Conservation (phyloP, 805 yeast genomes). For the Metschnikowia rubicola region DNA sequence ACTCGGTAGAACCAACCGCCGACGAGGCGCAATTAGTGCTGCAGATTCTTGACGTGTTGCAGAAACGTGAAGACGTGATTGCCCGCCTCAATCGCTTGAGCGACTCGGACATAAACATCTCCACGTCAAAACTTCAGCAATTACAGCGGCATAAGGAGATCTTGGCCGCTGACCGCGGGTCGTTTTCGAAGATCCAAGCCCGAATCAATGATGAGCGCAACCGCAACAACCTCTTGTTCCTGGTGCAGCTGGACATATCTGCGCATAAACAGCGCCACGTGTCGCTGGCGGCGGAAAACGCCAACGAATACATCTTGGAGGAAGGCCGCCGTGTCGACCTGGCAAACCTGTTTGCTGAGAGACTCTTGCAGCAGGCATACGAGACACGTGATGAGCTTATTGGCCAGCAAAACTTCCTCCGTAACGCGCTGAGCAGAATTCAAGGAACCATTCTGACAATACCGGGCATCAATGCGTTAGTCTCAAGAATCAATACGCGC, state of each 20-base stretch:
- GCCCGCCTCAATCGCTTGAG: constrained; percentile 49
- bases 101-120: constrained; percentile 49
- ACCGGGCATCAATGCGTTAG: constrained; percentile 79
- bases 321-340: constrained; percentile 72
- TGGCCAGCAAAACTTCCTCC: constrained; percentile 64
- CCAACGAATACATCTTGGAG: constrained; percentile 71
- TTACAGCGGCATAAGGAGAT: constrained; percentile 77
- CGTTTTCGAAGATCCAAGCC: constrained; percentile 55
- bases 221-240: constrained; percentile 65
- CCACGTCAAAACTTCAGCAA: constrained; percentile 77
- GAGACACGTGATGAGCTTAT: constrained; percentile 83
- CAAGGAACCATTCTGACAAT: constrained; percentile 59
- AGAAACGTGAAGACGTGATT: constrained; percentile 50
- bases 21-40: constrained; percentile 24
- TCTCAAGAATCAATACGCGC: constrained; percentile 80
- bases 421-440: constrained; percentile 61
- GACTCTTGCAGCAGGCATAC: constrained; percentile 77
- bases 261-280: constrained; percentile 50
- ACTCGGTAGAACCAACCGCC: constrained; percentile 20
- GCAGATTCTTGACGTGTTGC: constrained; percentile 25
- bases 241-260: constrained; percentile 77
- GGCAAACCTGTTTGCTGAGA: constrained; percentile 73
- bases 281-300: constrained; percentile 28
- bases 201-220: constrained; percentile 72
- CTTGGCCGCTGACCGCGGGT: constrained; percentile 64